Evolutionary conservation across 23 red algal species (phyloP).

Genomic region (Cyanidium caldarium): DNA sequence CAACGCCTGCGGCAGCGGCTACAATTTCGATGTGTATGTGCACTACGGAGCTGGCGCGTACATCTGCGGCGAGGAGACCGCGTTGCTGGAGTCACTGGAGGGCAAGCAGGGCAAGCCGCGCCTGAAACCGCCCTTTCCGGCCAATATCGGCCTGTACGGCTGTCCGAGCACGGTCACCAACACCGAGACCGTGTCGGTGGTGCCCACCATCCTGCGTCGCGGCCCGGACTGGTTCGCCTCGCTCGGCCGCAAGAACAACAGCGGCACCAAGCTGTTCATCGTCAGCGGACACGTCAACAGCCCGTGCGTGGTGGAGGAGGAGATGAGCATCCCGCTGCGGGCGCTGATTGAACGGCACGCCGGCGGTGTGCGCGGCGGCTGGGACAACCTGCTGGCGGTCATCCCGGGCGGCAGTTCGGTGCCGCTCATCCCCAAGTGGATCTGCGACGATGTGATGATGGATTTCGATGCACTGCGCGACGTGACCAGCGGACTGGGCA

Average conservation of each 20-base stretch:
- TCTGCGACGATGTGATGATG: conserved; percentile 94
- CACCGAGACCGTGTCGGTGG: conserved; percentile 88
- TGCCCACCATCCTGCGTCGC: conserved; percentile 86
- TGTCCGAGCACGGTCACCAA: conserved; percentile 97
- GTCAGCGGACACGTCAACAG: conserved; percentile 94
- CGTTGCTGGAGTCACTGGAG: conserved; percentile 91
- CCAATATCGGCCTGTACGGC: conserved; percentile 98
- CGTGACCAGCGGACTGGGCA: conserved; percentile 74
- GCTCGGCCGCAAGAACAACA: conserved; percentile 80
- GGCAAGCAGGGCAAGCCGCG: conserved; percentile 96
- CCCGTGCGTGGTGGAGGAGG: conserved; percentile 84
- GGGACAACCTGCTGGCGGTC: conserved; percentile 96
- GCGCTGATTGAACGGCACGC: conserved; percentile 85
- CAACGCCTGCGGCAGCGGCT: conserved; percentile 76
- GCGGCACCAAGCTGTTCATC: conserved; percentile 94
- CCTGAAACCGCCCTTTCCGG: conserved; percentile 96
- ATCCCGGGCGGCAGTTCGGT: conserved; percentile 91
- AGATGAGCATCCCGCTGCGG: conserved; percentile 89
- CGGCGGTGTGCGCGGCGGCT: conserved; percentile 89
- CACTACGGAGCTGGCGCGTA: conserved; percentile 88
- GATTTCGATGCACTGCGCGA: conserved; percentile 98
- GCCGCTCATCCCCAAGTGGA: conserved; percentile 56
- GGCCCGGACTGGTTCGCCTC: conserved; percentile 84
- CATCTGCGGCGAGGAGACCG: conserved; percentile 99
- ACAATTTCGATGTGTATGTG: conserved; percentile 94